Evolutionary conservation across 1,139 yeast genomes (phyloP).

Genomic region (Kluyveromyces sp.): DNA sequence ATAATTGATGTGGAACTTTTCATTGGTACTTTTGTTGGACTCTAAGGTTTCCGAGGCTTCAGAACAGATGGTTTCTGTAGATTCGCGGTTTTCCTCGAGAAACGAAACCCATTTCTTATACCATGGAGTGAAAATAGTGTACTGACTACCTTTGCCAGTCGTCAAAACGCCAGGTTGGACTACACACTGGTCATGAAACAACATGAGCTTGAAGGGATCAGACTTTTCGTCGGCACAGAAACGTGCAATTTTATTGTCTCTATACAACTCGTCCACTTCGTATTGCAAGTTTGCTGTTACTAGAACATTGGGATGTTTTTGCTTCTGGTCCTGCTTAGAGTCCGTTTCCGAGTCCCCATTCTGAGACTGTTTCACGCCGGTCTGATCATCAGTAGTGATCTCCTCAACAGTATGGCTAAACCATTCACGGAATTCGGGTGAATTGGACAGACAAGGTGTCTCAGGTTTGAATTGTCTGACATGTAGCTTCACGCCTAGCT

Average conservation of each 20-base stretch:
- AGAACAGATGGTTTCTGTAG: neutral
- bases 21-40: neutral
- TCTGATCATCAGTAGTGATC: neutral
- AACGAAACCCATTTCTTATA: conserved; percentile 41
- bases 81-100: conserved; percentile 18
- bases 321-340: neutral
- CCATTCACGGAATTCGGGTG: conserved; percentile 22
- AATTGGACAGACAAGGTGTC: conserved; percentile 20
- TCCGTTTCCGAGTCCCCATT: neutral
- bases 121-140: conserved; percentile 50
- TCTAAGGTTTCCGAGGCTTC: neutral
- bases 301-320: neutral
- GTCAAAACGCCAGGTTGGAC: conserved; percentile 40
- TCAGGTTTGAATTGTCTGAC: conserved; percentile 33
- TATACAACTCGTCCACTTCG: conserved; percentile 46
- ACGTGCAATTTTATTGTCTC: conserved; percentile 26
- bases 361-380: neutral
- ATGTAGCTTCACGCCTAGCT: conserved; percentile 38
- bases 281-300: conserved; percentile 33
- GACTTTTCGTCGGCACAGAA: conserved; percentile 13
- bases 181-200: conserved; percentile 43
- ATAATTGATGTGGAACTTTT: conserved; percentile 5
- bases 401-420: conserved; percentile 9
- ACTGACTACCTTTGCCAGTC: conserved; percentile 42
- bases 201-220: conserved; percentile 27